phyloP scores from a whole-genome alignment of 495 filamentous ascomycete genomes.

The Aspergillus egyptiacus region DNA sequence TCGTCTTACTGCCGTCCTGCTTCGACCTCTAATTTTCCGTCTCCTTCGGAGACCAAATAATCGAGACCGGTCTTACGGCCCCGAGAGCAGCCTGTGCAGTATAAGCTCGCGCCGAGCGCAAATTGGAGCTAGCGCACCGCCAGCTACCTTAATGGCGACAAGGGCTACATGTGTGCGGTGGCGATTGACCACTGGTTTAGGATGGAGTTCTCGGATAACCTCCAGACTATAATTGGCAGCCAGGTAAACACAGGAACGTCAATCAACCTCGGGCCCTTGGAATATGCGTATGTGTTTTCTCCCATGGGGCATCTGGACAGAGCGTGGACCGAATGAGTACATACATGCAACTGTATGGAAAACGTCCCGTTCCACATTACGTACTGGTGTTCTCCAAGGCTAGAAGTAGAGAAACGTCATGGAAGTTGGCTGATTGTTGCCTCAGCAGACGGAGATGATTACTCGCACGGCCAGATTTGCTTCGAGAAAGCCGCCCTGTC shows the following conservation, averaged over 20 bases:
- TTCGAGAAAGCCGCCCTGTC: slow-evolving; percentile 9
- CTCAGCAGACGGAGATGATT: no score
- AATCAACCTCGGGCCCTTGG: not conserved
- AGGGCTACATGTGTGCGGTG: slow-evolving; percentile 22
- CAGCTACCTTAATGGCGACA: slow-evolving; percentile 23
- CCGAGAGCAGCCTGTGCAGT: not conserved
- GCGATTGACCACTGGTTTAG: slow-evolving; percentile 15
- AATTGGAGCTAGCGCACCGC: slow-evolving; percentile 18
- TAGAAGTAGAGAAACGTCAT: slow-evolving; percentile 2
- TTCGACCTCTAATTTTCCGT: not conserved
- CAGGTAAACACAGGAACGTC: not conserved
- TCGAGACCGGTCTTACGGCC: not conserved
- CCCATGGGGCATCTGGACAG: no score
- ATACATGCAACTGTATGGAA: no score
- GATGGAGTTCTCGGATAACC: no score
- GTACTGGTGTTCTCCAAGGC: no score
- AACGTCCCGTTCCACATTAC: no score
- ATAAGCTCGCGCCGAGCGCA: slow-evolving; percentile 13
- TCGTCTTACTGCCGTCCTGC: not conserved
- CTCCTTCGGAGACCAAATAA: not conserved
- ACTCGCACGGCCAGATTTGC: slow-evolving; percentile 1
- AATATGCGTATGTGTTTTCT: no score
- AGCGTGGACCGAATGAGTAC: no score
- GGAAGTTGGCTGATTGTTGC: no score
- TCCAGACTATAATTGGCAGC: slow-evolving; percentile 17